These are phyloP conservation scores for Coffea humblotiana DNA, from an alignment of 305 asterid species.

Conservation along the genomic window DNA sequence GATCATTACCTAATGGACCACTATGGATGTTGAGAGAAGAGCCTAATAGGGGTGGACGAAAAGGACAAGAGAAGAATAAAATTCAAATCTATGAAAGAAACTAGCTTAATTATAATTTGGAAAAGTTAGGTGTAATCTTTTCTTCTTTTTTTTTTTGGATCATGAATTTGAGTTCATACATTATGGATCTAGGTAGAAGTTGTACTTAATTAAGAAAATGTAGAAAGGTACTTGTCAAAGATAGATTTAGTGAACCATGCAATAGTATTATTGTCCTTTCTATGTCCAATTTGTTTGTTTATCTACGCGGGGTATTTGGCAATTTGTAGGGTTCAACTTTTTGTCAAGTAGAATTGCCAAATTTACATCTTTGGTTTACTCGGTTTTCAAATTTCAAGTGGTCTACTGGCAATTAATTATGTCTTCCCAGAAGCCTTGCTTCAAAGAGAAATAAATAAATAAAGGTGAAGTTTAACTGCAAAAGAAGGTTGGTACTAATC, in stretches of 20 bases:
- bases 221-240: background rate
- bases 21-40: slow-evolving; percentile 1
- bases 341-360: background rate
- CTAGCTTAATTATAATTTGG: background rate
- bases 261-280: background rate
- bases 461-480: background rate
- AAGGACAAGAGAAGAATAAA: slow-evolving; percentile 2
- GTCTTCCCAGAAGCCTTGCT: background rate
- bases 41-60: slow-evolving; percentile 9
- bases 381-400: background rate
- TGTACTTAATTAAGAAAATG: no score
- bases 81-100: background rate
- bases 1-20: slow-evolving; percentile 19
- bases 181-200: background rate
- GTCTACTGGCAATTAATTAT: background rate
- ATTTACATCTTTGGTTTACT: background rate
- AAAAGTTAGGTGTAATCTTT: background rate
- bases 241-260: background rate
- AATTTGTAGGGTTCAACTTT: background rate
- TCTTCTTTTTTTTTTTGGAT: background rate
- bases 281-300: background rate
- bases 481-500: background rate
- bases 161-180: background rate
- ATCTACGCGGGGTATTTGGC: background rate
- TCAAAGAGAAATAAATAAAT: background rate